phyloP scores from a whole-genome alignment of 257 asterid species.

The Echium plantagineum region DNA sequence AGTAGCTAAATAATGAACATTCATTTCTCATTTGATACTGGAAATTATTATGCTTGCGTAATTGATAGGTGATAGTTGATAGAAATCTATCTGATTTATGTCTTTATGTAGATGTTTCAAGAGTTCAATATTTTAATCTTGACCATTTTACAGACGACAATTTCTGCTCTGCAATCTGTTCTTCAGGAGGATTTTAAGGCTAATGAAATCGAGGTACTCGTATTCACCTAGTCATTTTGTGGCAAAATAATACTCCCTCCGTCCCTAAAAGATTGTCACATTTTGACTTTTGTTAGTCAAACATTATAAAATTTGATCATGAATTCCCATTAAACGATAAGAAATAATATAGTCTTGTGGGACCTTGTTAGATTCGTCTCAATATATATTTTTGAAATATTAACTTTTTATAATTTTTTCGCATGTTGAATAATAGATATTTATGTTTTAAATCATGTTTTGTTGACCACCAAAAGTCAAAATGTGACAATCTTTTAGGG shows the following conservation, averaged over 20 bases:
- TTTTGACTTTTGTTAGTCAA: no score
- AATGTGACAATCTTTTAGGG: no score
- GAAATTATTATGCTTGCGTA: not conserved
- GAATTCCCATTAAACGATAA: no score
- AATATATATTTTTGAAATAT: no score
- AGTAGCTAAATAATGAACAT: not conserved
- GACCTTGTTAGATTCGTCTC: no score
- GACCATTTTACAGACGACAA: conserved; percentile 52
- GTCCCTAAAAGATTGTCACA: no score
- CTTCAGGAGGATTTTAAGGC: conserved; percentile 98
- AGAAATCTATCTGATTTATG: not conserved
- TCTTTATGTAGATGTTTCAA: conserved; percentile 1
- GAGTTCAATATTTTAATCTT: conserved; percentile 8
- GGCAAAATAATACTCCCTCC: not conserved
- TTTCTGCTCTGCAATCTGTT: conserved; percentile 92
- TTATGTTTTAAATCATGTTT: no score
- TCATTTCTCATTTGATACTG: not conserved
- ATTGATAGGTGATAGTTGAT: not conserved
- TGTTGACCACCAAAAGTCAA: no score
- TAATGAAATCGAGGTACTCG: conserved; percentile 89
- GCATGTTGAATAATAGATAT: no score
- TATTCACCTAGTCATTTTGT: not conserved
- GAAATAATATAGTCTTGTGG: no score
- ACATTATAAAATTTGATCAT: no score
- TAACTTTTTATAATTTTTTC: no score